These are phyloP conservation scores for Aureobasidium melanogenum DNA, from an alignment of 2,329 filamentous ascomycete genomes.

Conservation along the genomic window DNA sequence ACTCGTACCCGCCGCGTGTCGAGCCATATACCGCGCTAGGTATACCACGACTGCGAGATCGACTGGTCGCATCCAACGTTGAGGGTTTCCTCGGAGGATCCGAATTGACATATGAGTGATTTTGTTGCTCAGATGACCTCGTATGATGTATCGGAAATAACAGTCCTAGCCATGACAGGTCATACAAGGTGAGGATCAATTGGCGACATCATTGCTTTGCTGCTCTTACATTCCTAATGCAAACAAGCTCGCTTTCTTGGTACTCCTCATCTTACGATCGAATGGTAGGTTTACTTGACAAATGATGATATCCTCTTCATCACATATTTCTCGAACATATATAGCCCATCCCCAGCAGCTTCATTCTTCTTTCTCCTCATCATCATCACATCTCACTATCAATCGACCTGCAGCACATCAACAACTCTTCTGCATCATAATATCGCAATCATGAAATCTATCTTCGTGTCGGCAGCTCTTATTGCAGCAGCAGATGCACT, in stretches of 20 bases:
- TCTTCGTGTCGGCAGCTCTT: constrained; percentile 18
- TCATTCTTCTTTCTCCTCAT: constrained; percentile 3
- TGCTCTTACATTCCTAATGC: constrained; percentile 12
- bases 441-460: constrained; percentile 29
- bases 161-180: background rate
- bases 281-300: background rate
- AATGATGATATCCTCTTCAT: background rate
- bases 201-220: background rate
- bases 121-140: constrained; percentile 7
- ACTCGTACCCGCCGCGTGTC: background rate
- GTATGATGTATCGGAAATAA: constrained; percentile 1
- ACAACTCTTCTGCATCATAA: background rate
- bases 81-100: background rate
- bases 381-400: background rate
- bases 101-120: too few species aligned
- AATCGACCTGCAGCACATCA: background rate
- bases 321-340: background rate
- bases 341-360: background rate
- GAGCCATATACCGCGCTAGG: background rate
- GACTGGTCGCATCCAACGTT: background rate
- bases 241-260: background rate
- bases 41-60: background rate
- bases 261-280: constrained; percentile 12
- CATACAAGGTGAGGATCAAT: background rate
- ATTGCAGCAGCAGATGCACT: constrained; percentile 29